Base-by-base conservation (phyloP, 495 filamentous ascomycete species). In the Ascobolus immersus region DNA sequence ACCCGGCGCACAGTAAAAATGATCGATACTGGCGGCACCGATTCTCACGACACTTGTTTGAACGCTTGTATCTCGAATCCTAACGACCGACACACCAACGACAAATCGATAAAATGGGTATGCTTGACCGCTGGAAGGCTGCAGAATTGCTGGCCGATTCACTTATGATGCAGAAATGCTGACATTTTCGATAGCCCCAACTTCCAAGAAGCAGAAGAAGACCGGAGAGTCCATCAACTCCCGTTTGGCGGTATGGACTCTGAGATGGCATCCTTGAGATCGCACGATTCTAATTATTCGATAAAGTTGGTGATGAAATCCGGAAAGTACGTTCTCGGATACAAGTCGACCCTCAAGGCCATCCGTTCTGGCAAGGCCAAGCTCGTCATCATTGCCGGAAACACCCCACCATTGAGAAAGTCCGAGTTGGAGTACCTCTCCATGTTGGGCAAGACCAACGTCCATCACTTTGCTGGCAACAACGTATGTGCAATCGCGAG, bases 261-360 rank as follows among this genome's bases (percentile, higher is more conserved):
- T 5, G 9, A n/a, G n/a, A n/a, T n/a, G n/a, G n/a, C n/a, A n/a
- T n/a, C n/a, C n/a, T n/a, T n/a, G n/a, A n/a, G n/a, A n/a, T n/a
- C n/a, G 5, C 21, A 7, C n/a, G n/a, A n/a, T n/a, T n/a, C n/a
- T n/a, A n/a, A n/a, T n/a, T n/a, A n/a, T 77, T 77, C 51, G n/a
- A n/a, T n/a, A n/a, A n/a, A n/a, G n/a, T 70, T 92, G 57, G 82
- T 92, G 39, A 86, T 93, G 75, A 93, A 91, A 69, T 77, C 71
- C 39, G 82, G 81, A 47, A 90, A 90, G 67, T 75, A 56, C 35
- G 61, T 44, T 19, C 37, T 39, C 27, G 86, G 86, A 45, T 86
- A 89, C 69, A 82, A 89, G 60, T 82, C 76, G 39, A 91, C 81
- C 50, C 73, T 94, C 55, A 96, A 96, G 73, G 71, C 69, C 36